Evolutionary conservation across 2,329 filamentous ascomycete species (phyloP), one percentile per base, ranked within the genome.

Genomic region (Gaeumannomyces tritici): DNA sequence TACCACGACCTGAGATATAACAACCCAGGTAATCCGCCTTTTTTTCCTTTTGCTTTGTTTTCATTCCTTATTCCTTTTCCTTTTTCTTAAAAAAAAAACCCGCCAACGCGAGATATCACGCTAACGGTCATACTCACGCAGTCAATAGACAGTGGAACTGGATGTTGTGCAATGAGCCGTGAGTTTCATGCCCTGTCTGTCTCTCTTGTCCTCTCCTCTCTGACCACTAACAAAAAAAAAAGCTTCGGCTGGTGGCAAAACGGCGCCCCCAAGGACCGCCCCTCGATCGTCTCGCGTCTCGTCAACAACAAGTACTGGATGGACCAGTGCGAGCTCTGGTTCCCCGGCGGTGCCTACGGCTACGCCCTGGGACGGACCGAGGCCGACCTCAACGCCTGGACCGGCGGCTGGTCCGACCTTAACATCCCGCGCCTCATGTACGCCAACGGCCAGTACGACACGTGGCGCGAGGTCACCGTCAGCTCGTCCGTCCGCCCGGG

Each of bases 121-220:
- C n/a, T n/a, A n/a, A n/a, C n/a, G n/a, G n/a, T n/a, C n/a, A n/a
- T n/a, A n/a, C n/a, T n/a, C n/a, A n/a, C n/a, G n/a, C n/a, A n/a
- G n/a, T 74, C 42, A 76, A 82, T 70, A 73, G 81, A 3, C 81
- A 83, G 66, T 85, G 80, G 81, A 71, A 74, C 18, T 85, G 81
- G 81, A 76, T 85, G 70, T 73, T 79, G 7, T 85, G 83, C 73
- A 84, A 84, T 70, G 74, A 77, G 64, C 75, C 76, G 62, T 65
- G 15, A 55, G 65, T 62, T 9, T 18, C 13, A 35, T 29, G 29
- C 8, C 29, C 4, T 4, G 29, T 31, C 55, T 13, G 57, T 59
- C 13, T 42, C 18, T 8, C n/a, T n/a, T n/a, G n/a, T n/a, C n/a
- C n/a, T n/a, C n/a, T n/a, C n/a, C n/a, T n/a, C n/a, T n/a, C 26